Evolutionary conservation across 768 basidiomycete genomes (phyloP).

Genomic region (Tulasnella sp.): DNA sequence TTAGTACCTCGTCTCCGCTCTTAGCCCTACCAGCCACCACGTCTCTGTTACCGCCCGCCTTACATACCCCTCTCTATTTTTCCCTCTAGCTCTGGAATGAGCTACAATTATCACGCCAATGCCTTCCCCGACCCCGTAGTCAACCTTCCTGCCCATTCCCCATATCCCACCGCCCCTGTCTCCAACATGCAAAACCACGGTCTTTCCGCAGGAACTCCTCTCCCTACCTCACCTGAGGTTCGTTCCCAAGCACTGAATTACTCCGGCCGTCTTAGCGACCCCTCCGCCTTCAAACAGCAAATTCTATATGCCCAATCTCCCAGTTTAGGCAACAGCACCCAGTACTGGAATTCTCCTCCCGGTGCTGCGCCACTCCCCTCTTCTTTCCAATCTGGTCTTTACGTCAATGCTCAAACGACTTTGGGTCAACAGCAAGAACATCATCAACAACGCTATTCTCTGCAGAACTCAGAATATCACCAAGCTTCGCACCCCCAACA

Average conservation of each 20-base stretch:
- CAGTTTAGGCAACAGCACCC: background rate
- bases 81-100: background rate
- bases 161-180: background rate
- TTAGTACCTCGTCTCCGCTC: background rate
- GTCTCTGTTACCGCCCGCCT: background rate
- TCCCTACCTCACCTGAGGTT: background rate
- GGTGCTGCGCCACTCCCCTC: background rate
- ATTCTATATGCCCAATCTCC: background rate
- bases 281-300: background rate
- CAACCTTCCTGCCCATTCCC: background rate
- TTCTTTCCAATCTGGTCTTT: background rate
- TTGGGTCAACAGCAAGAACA: background rate
- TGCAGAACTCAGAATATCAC: background rate
- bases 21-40: background rate
- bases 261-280: background rate
- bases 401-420: background rate
- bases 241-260: background rate
- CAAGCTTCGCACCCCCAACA: background rate
- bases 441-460: slow-evolving; percentile 9
- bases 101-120: background rate
- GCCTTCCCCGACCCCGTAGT: background rate
- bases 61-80: background rate
- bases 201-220: background rate
- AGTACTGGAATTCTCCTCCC: background rate
- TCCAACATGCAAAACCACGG: background rate